A percentile compares a stretch with the other conserved stretches of the same genome.
phyloP scores from a whole-genome alignment of 371 early-diverging fungal species.

The Apophysomyces elegans region DNA sequence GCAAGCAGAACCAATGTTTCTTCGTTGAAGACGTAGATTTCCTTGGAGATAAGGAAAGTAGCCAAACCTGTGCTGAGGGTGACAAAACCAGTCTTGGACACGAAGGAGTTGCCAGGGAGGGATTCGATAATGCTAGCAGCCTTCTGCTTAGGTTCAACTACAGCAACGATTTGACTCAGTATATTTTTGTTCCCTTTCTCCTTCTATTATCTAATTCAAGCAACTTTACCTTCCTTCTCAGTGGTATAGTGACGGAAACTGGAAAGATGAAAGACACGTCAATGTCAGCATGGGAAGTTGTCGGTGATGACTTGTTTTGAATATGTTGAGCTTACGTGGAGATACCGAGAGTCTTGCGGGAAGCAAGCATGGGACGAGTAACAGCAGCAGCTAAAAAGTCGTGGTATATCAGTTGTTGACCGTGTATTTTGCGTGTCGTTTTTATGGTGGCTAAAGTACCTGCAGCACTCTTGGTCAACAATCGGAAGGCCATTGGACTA shows the following conservation, averaged over 20 bases:
- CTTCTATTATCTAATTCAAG: slow-evolving; percentile 2
- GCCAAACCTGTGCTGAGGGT: slow-evolving; percentile 85
- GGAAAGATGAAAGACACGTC: slow-evolving; percentile 8
- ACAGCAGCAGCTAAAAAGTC: slow-evolving; percentile 35
- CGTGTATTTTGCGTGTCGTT: not conserved
- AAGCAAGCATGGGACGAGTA: slow-evolving; percentile 47
- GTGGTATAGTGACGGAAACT: slow-evolving; percentile 52
- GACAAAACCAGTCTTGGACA: slow-evolving; percentile 89
- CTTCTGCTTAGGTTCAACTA: slow-evolving; percentile 69
- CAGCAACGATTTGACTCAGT: slow-evolving; percentile 2
- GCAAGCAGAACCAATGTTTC: slow-evolving; percentile 86
- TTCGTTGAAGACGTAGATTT: slow-evolving; percentile 95
- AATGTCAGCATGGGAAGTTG: not conserved
- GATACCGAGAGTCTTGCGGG: slow-evolving; percentile 50
- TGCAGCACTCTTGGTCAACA: slow-evolving; percentile 56
- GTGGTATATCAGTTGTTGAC: not conserved
- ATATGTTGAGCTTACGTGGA: slow-evolving; percentile 37
- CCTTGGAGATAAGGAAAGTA: slow-evolving; percentile 92
- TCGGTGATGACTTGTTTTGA: not conserved
- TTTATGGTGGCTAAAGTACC: slow-evolving; percentile 23
- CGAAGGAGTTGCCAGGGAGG: slow-evolving; percentile 88
- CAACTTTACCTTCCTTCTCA: slow-evolving; percentile 34
- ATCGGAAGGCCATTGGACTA: slow-evolving; percentile 50
- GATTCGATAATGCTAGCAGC: slow-evolving; percentile 90
- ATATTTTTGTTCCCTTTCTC: not conserved